phyloP scores from a whole-genome alignment of 129 eudicot species.

The Tagetes erecta region DNA sequence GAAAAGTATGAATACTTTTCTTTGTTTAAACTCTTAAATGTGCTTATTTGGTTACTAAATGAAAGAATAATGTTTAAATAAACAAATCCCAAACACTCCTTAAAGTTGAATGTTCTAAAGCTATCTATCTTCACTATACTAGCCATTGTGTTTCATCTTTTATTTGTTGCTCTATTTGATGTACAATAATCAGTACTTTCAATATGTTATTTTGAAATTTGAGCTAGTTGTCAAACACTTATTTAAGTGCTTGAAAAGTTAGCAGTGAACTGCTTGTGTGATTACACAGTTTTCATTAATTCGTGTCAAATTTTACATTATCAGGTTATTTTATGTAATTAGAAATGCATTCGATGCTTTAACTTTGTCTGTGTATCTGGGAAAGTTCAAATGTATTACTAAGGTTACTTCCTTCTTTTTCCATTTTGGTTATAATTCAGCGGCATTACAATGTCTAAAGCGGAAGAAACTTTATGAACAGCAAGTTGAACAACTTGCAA shows the following conservation, averaged over 20 bases:
- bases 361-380: not conserved
- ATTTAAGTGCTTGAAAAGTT: not conserved
- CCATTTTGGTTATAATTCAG: conserved; percentile 31
- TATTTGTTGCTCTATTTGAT: not conserved
- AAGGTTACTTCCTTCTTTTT: not conserved
- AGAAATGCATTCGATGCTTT: not conserved
- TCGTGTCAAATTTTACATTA: not conserved
- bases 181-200: not conserved
- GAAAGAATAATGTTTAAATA: not conserved
- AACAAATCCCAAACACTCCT: not conserved
- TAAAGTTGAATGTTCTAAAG: not conserved
- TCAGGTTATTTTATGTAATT: not conserved
- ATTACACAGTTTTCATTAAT: not conserved
- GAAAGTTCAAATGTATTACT: not conserved
- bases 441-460: conserved; percentile 52
- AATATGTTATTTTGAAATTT: not conserved
- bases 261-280: not conserved
- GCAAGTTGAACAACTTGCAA: conserved; percentile 55
- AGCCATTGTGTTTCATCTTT: not conserved
- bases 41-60: not conserved
- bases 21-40: not conserved
- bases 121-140: no score
- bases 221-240: not conserved
- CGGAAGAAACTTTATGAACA: conserved; percentile 46
- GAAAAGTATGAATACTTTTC: not conserved